Conservation (phyloP, 2,329 filamentous ascomycete species). For the Parastagonospora nodorum region DNA sequence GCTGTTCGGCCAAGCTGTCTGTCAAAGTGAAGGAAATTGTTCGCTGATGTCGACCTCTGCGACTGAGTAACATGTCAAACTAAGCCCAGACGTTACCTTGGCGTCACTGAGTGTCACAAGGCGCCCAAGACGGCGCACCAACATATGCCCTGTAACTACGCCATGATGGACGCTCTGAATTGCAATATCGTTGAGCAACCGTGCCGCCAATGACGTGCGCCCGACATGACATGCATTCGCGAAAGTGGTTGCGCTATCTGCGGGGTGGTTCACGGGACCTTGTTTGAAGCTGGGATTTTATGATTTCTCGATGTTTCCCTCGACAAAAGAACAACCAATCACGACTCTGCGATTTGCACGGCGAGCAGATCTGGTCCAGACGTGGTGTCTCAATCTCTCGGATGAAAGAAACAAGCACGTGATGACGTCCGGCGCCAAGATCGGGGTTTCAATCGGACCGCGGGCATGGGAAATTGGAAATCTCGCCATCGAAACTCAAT, state of each 20-base stretch:
- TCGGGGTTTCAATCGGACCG: too few relatives aligned
- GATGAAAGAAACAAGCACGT: too few relatives aligned
- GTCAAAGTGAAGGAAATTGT: background rate
- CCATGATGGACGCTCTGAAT: background rate
- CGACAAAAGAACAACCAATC: too few relatives aligned
- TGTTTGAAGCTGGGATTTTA: background rate
- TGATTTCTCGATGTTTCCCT: too few relatives aligned
- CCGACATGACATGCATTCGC: conserved; percentile 21
- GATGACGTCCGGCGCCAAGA: too few relatives aligned
- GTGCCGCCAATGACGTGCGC: conserved; percentile 14
- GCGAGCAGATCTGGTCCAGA: too few relatives aligned
- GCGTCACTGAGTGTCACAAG: conserved; percentile 22
- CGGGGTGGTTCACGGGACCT: conserved; percentile 20
- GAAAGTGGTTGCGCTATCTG: conserved; percentile 17
- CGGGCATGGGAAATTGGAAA: too few relatives aligned
- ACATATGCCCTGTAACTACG: background rate
- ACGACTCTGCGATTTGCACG: too few relatives aligned
- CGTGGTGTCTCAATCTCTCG: too few relatives aligned
- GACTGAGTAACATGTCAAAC: conserved; percentile 16
- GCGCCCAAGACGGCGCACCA: background rate
- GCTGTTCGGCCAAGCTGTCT: background rate
- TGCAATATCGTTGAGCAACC: conserved; percentile 14
- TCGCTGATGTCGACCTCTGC: background rate
- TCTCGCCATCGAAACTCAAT: too few relatives aligned
- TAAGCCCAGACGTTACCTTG: conserved; percentile 15